Percentiles rank a stretch among this genome's conserved stretches.
phyloP scores from a whole-genome alignment of 2,329 filamentous ascomycete genomes.

The Ascosphaera aggregata region DNA sequence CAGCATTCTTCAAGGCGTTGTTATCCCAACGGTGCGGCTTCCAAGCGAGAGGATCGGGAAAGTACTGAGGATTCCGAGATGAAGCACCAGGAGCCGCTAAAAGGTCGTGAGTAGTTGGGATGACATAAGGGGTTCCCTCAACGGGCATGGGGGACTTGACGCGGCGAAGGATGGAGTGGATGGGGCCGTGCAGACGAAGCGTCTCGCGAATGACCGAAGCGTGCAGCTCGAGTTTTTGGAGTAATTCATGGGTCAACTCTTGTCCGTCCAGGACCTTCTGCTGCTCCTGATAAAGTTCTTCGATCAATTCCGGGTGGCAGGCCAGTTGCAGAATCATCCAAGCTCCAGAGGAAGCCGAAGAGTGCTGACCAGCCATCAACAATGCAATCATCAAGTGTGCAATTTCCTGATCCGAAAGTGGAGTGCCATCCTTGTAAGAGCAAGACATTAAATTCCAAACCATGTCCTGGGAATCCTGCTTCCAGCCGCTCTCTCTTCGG shows the following conservation, averaged over 20 bases:
- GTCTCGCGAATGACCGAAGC: slow-evolving; percentile 77
- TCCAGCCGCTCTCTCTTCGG: slow-evolving; percentile 32
- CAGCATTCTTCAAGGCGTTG: slow-evolving; percentile 25
- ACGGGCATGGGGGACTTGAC: slow-evolving; percentile 75
- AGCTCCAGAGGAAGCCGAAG: slow-evolving; percentile 57
- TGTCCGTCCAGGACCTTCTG: slow-evolving; percentile 40
- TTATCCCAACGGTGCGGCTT: slow-evolving; percentile 79
- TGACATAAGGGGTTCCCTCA: slow-evolving; percentile 57
- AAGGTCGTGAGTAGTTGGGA: slow-evolving; percentile 59
- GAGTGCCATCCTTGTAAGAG: slow-evolving; percentile 58
- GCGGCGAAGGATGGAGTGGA: slow-evolving; percentile 84
- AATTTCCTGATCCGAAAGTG: slow-evolving; percentile 61
- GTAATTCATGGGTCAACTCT: slow-evolving; percentile 53
- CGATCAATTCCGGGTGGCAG: slow-evolving; percentile 51
- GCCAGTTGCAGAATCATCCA: slow-evolving; percentile 74
- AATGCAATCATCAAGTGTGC: slow-evolving; percentile 89
- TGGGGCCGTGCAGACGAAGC: slow-evolving; percentile 71
- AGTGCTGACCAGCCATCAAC: slow-evolving; percentile 81
- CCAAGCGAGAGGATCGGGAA: slow-evolving; percentile 64
- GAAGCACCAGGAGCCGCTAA: slow-evolving; percentile 71
- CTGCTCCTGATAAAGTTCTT: slow-evolving; percentile 71
- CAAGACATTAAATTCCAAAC: slow-evolving; percentile 79
- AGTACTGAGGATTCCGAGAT: slow-evolving; percentile 46
- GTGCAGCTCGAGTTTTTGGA: slow-evolving; percentile 60
- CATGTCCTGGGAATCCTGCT: slow-evolving; percentile 43